These are phyloP conservation scores for Suillus paluster DNA, from an alignment of 768 basidiomycete genomes.

Conservation along the genomic window DNA sequence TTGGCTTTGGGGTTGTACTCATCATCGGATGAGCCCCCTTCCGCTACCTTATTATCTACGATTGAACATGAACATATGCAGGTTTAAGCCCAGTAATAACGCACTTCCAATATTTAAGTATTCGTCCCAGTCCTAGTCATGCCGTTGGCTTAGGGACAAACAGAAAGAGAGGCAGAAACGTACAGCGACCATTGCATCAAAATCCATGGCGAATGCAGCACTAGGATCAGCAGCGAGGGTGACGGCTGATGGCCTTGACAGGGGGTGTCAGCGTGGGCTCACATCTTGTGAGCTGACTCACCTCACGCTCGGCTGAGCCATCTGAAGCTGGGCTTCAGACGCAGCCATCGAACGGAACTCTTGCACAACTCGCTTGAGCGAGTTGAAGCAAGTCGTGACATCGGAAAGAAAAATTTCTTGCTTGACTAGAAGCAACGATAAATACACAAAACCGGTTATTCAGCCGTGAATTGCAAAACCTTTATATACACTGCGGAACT, in stretches of 20 bases:
- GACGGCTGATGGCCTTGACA: constrained; percentile 50
- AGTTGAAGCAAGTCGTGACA: constrained; percentile 75
- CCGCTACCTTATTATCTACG: constrained; percentile 11
- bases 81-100: constrained; percentile 14
- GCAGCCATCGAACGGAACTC: constrained; percentile 56
- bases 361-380: constrained; percentile 78
- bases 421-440: constrained; percentile 56
- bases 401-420: constrained; percentile 84
- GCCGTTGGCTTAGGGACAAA: not conserved
- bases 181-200: constrained; percentile 69
- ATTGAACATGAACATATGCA: not conserved
- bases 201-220: constrained; percentile 55
- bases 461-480: constrained; percentile 28
- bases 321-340: constrained; percentile 62
- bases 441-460: not conserved
- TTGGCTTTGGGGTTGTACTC: constrained; percentile 51
- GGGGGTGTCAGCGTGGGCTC: constrained; percentile 5
- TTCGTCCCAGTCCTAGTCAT: constrained; percentile 63
- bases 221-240: constrained; percentile 58
- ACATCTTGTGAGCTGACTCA: constrained; percentile 33
- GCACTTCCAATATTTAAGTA: constrained; percentile 54
- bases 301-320: constrained; percentile 71
- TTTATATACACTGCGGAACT: constrained; percentile 49
- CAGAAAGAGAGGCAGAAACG: constrained; percentile 23
- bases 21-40: constrained; percentile 45